Base-by-base conservation (phyloP, 2,329 filamentous ascomycete species). In the Hysterium pulicare region DNA sequence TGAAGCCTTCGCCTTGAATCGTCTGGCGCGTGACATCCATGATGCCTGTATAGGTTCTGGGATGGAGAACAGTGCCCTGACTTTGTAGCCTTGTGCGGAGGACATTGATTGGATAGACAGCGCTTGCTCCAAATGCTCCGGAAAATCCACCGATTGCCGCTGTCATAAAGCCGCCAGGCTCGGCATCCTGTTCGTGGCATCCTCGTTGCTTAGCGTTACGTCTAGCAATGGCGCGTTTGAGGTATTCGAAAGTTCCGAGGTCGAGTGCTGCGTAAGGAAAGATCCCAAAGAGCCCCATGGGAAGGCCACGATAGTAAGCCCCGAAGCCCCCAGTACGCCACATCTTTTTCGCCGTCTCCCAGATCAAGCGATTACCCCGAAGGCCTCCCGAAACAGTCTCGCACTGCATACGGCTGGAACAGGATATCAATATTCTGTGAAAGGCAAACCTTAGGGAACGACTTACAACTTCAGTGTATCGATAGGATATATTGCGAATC, bases 241-340 rank as follows among this genome's bases (percentile, higher is more conserved):
- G 78, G 46, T 93, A 82, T 69, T 98, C 93, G 60, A 97, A 98
- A 0, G 89, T 95, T 51, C 88, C 89, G 59, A 98, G 84, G 62
- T 98, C 93, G 61, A 98, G 94, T 38, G 93, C 93, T 32, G 90
- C 91, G 66, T 97, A 98, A 0, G 93, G 93, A 58, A 98, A 98
- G 83, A 97, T 96, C 63, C 93, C 93, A 38, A 96, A 72, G 3
- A 98, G 77, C 13, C 93, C 93, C 80, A 97, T 93, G 0, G 90
- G 90, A 24, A 98, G 78, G 31, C 93, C 93, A 41, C 91, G 88
- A 67, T 97, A 98, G 49, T 90, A 91, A 5, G 87, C 78, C 23
- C 79, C 74, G 21, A 90, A 53, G 17, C 88, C 88, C 45, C 87
- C 86, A 45, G 83, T 79, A 31, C 76, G 78, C 74, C 84, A 89